Conservation (phyloP, 177 flowering plant genomes). For the Viscum album region DNA sequence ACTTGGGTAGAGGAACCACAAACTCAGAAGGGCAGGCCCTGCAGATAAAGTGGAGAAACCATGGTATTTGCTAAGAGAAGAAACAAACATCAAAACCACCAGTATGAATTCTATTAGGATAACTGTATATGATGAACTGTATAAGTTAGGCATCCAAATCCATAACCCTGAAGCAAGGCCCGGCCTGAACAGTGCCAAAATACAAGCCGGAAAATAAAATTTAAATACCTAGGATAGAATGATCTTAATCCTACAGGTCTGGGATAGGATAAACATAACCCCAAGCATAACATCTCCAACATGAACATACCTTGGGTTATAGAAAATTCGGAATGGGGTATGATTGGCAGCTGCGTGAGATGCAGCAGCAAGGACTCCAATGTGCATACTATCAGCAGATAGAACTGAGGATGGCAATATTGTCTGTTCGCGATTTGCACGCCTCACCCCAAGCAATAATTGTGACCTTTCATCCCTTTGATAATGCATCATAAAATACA, state of each 20-base stretch:
- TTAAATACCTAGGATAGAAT: too few species aligned
- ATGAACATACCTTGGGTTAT: constrained; percentile 67
- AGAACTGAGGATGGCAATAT: constrained; percentile 62
- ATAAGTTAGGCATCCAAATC: too few species aligned
- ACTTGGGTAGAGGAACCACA: constrained; percentile 49
- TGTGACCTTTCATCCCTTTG: constrained; percentile 65
- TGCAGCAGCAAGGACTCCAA: constrained; percentile 98
- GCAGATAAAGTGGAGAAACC: background rate
- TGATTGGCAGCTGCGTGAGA: constrained; percentile 95
- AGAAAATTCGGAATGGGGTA: constrained; percentile 73
- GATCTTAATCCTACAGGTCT: too few species aligned
- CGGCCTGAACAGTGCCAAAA: too few species aligned
- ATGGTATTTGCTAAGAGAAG: background rate
- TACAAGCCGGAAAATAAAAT: too few species aligned
- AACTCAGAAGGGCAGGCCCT: constrained; percentile 77
- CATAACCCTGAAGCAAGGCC: too few species aligned
- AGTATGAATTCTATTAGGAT: too few species aligned
- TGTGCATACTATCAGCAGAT: constrained; percentile 86
- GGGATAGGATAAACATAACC: background rate
- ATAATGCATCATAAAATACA: background rate
- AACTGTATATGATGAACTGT: too few species aligned
- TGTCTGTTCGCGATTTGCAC: constrained; percentile 63
- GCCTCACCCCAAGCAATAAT: constrained; percentile 72
- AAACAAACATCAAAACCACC: background rate
- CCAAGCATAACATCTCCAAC: background rate